Conservation (phyloP, 306 rosid genomes). For the Dalbergia cultrata region DNA sequence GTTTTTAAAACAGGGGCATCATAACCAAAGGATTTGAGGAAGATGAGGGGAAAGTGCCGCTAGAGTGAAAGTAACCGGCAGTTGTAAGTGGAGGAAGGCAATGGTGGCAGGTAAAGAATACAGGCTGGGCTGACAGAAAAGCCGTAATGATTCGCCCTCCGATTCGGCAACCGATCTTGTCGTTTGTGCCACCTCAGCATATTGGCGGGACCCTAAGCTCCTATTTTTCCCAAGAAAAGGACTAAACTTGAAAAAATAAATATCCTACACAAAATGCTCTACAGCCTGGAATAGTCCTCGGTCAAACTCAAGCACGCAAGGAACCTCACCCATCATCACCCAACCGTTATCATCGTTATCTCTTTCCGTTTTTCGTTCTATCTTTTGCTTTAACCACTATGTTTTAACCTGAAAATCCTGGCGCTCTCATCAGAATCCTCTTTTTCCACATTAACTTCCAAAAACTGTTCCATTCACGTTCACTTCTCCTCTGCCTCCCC, state of each 20-base stretch:
- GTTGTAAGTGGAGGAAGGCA: slow-evolving; percentile 47
- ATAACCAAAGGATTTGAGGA: neutral
- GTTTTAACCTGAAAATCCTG: slow-evolving; percentile 34
- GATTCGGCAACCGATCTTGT: slow-evolving; percentile 85
- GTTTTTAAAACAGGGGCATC: neutral
- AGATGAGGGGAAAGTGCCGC: slow-evolving; percentile 41
- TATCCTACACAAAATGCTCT: slow-evolving; percentile 70
- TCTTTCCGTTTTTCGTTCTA: slow-evolving; percentile 29
- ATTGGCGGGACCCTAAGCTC: slow-evolving; percentile 40
- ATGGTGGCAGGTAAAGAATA: slow-evolving; percentile 10
- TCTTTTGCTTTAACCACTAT: slow-evolving; percentile 2
- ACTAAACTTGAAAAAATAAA: slow-evolving; percentile 47
- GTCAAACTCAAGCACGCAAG: slow-evolving; percentile 74
- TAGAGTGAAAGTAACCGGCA: slow-evolving; percentile 40
- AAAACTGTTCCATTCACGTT: slow-evolving; percentile 43
- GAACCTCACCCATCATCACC: slow-evolving; percentile 52
- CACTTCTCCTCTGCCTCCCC: neutral
- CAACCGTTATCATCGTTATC: slow-evolving; percentile 81
- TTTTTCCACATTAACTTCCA: slow-evolving; percentile 50
- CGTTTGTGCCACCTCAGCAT: slow-evolving; percentile 69
- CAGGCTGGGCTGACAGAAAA: slow-evolving; percentile 83
- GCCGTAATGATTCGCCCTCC: slow-evolving; percentile 82
- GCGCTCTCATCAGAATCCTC: slow-evolving; percentile 7
- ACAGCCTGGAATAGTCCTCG: slow-evolving; percentile 86
- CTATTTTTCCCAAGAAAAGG: slow-evolving; percentile 25